Base-by-base conservation (phyloP, 805 yeast species). In the Starmerella kuoi region DNA sequence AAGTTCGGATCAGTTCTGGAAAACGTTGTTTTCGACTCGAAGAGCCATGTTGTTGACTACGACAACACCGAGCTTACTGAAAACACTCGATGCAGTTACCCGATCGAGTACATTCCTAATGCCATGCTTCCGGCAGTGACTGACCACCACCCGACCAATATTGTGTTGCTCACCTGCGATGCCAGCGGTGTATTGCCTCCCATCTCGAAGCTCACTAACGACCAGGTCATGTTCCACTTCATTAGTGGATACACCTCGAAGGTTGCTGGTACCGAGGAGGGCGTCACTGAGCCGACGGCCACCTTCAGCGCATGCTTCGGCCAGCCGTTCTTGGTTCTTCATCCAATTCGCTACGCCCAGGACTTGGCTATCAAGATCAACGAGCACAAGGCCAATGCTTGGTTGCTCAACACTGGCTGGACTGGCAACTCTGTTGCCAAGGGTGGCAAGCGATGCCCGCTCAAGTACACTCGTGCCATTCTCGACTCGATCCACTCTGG, bases 181-280 rank as follows among this genome's bases (percentile, higher is more conserved):
- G 97, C 97, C 49, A 76, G 93, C 48, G 98, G 98, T 69, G 96
- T 88, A 31, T 72, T 88, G 57, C 98, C 98, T 42, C 97, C 97
- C 50, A 93, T 88, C 51, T 86, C 96, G 50, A 84, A 79, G 67
- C 75, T 88, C 63, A 74, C 94, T 31, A 85, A 85, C 61, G 83
- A 88, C 56, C 97, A 88, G 69, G 97, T 88, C 52, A 88, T 91
- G 97, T 88, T 91, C 74, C 97, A 88, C 69, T 88, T 88, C 69
- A 88, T 88, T 56, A 81, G 94, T 51, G 98, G 98, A 59, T 88
- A 88, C 75, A 88, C 98, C 49, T 88, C 97, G 43, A 88, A 91
- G 76, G 88, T 88, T 94, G 95, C 98, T 49, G 97, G 97, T 64
- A 88, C 98, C 41, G 98, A 88, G 69, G 93, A 84, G 64, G 98